Conservation (phyloP, 108 stramenopile genomes). For the Cyclostephanos invisitatus region DNA sequence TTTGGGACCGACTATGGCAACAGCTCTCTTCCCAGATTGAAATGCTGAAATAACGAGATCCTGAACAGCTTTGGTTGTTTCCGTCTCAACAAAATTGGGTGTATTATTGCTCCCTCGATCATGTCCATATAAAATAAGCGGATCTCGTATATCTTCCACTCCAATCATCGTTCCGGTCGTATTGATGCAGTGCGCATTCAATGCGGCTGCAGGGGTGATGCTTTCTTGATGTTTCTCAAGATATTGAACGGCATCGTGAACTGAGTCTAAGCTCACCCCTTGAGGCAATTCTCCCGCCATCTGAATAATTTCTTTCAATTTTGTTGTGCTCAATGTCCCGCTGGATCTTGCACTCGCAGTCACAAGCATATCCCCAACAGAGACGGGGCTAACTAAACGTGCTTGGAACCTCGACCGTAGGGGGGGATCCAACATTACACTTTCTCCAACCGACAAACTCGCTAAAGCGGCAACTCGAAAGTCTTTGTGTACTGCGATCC, state of each 20-base stretch:
- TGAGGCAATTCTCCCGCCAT: slow-evolving; percentile 17
- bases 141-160: slow-evolving; percentile 25
- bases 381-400: slow-evolving; percentile 32
- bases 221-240: slow-evolving; percentile 26
- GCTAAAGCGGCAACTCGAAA: slow-evolving; percentile 85
- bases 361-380: slow-evolving; percentile 43
- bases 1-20: slow-evolving; percentile 68
- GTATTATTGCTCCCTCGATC: neutral
- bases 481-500: slow-evolving; percentile 59
- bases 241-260: slow-evolving; percentile 46
- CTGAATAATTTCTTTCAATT: slow-evolving; percentile 35
- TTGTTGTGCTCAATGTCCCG: slow-evolving; percentile 18
- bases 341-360: slow-evolving; percentile 36
- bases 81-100: slow-evolving; percentile 43
- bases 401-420: slow-evolving; percentile 79
- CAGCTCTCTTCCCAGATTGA: slow-evolving; percentile 48
- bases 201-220: slow-evolving; percentile 31
- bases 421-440: slow-evolving; percentile 76
- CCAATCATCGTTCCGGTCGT: slow-evolving; percentile 36
- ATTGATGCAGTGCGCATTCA: slow-evolving; percentile 48
- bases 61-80: slow-evolving; percentile 38
- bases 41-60: slow-evolving; percentile 58
- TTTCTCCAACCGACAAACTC: slow-evolving; percentile 51
- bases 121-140: slow-evolving; percentile 7
- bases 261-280: slow-evolving; percentile 36